Evolutionary conservation across 768 basidiomycete species (phyloP), one percentile per base, ranked within the genome.

Genomic region (Royoungia palumana): DNA sequence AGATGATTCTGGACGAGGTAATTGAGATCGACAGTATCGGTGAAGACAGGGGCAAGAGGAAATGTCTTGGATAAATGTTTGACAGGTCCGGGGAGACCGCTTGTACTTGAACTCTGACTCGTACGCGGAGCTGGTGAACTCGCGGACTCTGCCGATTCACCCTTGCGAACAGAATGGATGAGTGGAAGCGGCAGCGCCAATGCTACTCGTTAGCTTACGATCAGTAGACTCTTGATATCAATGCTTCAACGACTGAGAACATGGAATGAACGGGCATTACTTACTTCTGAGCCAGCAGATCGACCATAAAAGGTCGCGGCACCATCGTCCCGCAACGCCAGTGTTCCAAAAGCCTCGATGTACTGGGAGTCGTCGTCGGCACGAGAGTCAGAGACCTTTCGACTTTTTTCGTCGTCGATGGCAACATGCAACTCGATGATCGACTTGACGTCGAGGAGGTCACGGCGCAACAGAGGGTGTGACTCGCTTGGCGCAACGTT

Each of bases 261-360:
- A 42, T 45, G 65, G 56, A 49, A 22, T 68, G 59, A 17, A 75
- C 55, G 35, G 28, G 59, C 6, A 21, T 37, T 47, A 69, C 81
- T 41, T 49, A 85, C 85, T 73, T 89, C 87, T 42, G 79, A 78
- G 8, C 84, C 84, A 25, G 83, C 84, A 41, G 83, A 83, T n/a
- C 81, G 74, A 17, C 84, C 84, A 58, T 83, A 86, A 54, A 87
- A 87, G 4, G 82, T 85, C 4, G 81, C 76, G 5, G 79, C 82
- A 17, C 85, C 85, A 54, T 85, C 83, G 36, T 85, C 81, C 24
- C 80, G 73, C 50, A 87, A 77, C 0, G 85, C 85, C 16, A 87
- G 58, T 0, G 84, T 86, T 9, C 84, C 84, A 60, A 87, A 85
- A 12, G 81, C 73, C 57, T 87, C 84, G 34, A 86, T 80, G 41